Base-by-base conservation (phyloP, 2,329 filamentous ascomycete genomes). In the Allantophomopsis lycopodina region DNA sequence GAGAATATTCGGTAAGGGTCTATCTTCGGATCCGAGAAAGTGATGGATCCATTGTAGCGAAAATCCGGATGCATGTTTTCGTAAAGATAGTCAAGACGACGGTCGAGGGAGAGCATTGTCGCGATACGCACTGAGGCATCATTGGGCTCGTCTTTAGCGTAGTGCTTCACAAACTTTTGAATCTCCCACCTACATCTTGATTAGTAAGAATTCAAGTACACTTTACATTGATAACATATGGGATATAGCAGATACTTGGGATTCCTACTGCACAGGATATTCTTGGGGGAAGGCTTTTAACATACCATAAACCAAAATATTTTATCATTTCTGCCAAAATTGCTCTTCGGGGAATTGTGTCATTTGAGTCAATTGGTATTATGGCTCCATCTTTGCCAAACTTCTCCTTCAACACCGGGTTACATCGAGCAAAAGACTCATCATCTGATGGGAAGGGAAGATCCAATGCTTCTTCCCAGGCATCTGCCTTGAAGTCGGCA, bases 371-470 rank as follows among this genome's bases (percentile, higher is more conserved):
- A 7, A 20, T 31, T 14, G 23, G 34, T 20, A 36, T 32, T 10
- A 48, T 32, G 14, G 39, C 32, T 15, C 46, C 46, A 28, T 42
- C 35, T 5, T 43, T 31, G 36, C 46, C 36, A 33, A 46, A 48
- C 20, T 21, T 35, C 38, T 46, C 35, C 16, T 12, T 36, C 18
- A 40, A 33, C 7, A 34, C 36, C 14, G 43, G 40, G 11, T 28
- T 42, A 14, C 37, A 37, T 6, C 35, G 30, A 30, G 30, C 23
- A 23, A 36, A 48, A 13, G 41, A 42, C 2, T 38, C 38, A 23
- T 46, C 46, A n/a, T 43, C 39, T 10, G 40, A 46, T 21, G 45
- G 44, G 17, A 48, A 36, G n/a, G 35, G 32, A 12, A 46, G 32
- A 12, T 42, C 42, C 14, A 41, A 30, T 30, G 39, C 43, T 32